Evolutionary conservation across 495 filamentous ascomycete genomes (phyloP).

Genomic region (Trichoderma reesei): DNA sequence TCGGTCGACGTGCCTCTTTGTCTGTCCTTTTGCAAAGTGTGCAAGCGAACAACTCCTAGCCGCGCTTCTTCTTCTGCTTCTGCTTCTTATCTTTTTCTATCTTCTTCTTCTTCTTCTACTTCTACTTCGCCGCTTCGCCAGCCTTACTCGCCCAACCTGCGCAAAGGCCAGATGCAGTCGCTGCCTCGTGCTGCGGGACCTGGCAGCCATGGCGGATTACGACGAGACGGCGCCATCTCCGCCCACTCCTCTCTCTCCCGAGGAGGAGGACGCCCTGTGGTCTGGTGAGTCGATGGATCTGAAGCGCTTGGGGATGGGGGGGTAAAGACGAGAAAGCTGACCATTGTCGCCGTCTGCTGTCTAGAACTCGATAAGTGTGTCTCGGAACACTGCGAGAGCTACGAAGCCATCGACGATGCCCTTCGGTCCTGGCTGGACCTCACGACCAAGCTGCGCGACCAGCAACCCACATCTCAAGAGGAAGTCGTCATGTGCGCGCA

Average conservation of each 20-base stretch:
- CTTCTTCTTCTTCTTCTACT: background rate
- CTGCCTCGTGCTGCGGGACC: background rate
- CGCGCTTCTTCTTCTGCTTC: too few species aligned
- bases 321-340: background rate
- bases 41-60: too few species aligned
- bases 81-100: background rate
- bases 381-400: constrained; percentile 54
- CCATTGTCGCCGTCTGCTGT: constrained; percentile 2
- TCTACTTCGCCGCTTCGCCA: background rate
- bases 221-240: constrained; percentile 34
- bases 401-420: constrained; percentile 77
- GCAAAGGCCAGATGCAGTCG: constrained; percentile 8
- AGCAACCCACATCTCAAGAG: constrained; percentile 74
- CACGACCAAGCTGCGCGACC: constrained; percentile 68
- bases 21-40: background rate
- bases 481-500: constrained; percentile 79
- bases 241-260: constrained; percentile 40
- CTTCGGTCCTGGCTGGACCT: constrained; percentile 76
- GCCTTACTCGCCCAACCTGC: background rate
- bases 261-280: constrained; percentile 92
- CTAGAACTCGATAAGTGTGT: constrained; percentile 77
- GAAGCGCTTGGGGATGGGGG: background rate
- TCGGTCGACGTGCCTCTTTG: background rate
- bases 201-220: constrained; percentile 43
- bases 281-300: constrained; percentile 47